phyloP scores from a whole-genome alignment of 2,329 filamentous ascomycete genomes.

The Colletotrichum kahawae region DNA sequence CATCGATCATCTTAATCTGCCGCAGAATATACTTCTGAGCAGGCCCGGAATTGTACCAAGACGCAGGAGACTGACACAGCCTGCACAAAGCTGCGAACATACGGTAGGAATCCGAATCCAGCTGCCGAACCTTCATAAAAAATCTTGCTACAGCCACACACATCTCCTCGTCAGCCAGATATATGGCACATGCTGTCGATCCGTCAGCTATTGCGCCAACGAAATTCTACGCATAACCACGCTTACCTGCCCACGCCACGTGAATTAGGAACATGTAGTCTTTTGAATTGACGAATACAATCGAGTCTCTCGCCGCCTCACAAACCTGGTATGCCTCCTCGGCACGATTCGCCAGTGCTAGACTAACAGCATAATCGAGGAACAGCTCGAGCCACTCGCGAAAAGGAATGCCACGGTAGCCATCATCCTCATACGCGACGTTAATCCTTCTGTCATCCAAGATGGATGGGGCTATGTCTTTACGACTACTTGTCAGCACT shows the following conservation, averaged over 20 bases:
- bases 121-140: constrained; percentile 83
- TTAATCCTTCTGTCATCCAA: constrained; percentile 23
- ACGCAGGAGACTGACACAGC: constrained; percentile 73
- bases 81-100: constrained; percentile 82
- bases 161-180: constrained; percentile 79
- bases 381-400: constrained; percentile 89
- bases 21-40: constrained; percentile 91
- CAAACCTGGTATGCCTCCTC: constrained; percentile 82
- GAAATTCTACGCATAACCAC: not conserved
- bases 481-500: not conserved
- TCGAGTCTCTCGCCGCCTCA: constrained; percentile 78
- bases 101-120: constrained; percentile 81
- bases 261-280: constrained; percentile 75
- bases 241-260: constrained; percentile 73
- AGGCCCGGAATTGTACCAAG: constrained; percentile 80
- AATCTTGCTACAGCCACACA: constrained; percentile 77
- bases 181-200: constrained; percentile 76
- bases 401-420: constrained; percentile 81
- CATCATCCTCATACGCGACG: constrained; percentile 39
- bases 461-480: constrained; percentile 36
- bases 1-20: constrained; percentile 90
- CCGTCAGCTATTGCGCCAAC: constrained; percentile 10
- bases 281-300: constrained; percentile 77
- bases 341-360: constrained; percentile 70
- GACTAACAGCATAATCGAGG: constrained; percentile 80